Conservation (phyloP, 805 yeast species). For the Candida insectorum region DNA sequence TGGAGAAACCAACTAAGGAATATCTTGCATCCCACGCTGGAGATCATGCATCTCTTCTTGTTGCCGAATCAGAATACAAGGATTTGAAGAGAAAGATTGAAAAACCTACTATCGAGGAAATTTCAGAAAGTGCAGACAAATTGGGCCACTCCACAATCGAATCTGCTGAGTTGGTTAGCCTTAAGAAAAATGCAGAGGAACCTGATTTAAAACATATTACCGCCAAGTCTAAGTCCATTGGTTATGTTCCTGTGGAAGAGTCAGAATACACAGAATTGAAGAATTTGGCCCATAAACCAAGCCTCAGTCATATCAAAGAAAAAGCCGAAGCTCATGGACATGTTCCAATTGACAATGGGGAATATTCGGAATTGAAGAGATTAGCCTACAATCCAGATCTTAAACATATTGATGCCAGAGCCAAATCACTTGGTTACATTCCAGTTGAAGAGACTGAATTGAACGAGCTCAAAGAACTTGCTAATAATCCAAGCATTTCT, state of each 20-base stretch:
- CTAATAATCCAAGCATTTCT: conserved; percentile 3
- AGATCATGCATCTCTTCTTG: conserved; percentile 1
- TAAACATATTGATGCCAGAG: conserved; percentile 14
- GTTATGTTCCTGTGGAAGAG: conserved; percentile 13
- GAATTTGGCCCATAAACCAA: conserved; percentile 6
- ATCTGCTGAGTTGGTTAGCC: conserved; percentile 11
- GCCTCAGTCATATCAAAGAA: conserved; percentile 5
- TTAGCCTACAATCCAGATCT: conserved; percentile 20
- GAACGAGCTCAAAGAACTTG: conserved; percentile 4
- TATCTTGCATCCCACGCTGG: conserved; percentile 8
- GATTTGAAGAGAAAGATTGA: conserved; percentile 4
- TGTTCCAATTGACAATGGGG: conserved; percentile 6
- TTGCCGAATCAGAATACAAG: conserved; percentile 1
- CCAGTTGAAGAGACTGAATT: conserved; percentile 12
- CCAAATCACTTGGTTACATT: conserved; percentile 11
- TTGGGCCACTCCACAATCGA: conserved; percentile 17
- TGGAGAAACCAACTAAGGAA: conserved; percentile 8
- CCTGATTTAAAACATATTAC: conserved; percentile 19
- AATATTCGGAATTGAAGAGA: conserved; percentile 14
- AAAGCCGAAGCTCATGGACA: conserved; percentile 3
- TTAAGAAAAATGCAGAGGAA: too few species aligned
- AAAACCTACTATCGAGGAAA: conserved; percentile 9
- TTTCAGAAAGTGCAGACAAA: not conserved
- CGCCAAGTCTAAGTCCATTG: conserved; percentile 12
- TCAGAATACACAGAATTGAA: not conserved